Percentiles rank a stretch among this genome's conserved stretches.
Evolutionary conservation across 305 asterid genomes (phyloP).

Genomic region (Galium porrigens): DNA sequence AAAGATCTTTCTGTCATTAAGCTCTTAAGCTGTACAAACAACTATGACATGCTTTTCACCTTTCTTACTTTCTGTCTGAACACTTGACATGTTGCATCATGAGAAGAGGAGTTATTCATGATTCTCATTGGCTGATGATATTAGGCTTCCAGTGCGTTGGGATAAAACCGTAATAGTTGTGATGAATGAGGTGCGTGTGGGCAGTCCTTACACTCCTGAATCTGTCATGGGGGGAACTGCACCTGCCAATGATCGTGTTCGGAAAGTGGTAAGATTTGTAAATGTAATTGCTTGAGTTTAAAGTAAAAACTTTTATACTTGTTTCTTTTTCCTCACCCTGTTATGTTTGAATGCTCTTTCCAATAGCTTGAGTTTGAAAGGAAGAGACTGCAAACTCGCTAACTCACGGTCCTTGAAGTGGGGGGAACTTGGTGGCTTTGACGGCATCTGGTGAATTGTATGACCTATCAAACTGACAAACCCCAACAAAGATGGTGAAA

Average conservation of each 20-base stretch:
- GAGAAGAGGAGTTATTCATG: neutral
- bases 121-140: conserved; percentile 10
- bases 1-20: neutral
- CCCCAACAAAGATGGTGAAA: neutral
- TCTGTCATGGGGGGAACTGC: conserved; percentile 71
- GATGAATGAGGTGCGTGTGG: conserved; percentile 77
- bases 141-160: conserved; percentile 84
- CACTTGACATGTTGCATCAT: neutral
- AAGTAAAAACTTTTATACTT: neutral
- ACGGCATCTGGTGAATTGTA: neutral
- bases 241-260: conserved; percentile 78
- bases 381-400: conserved; percentile 56
- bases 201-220: conserved; percentile 75
- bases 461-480: conserved; percentile 5
- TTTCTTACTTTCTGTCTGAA: neutral
- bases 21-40: neutral
- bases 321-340: neutral
- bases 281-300: neutral
- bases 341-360: neutral
- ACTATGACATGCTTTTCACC: neutral
- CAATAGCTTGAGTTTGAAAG: conserved; percentile 59
- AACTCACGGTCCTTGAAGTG: neutral
- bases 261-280: conserved; percentile 64
- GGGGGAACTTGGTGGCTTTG: conserved; percentile 1
- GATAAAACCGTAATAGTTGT: conserved; percentile 70